Conservation (phyloP, 2,329 filamentous ascomycete genomes). For the Westerdykella aurantiaca region DNA sequence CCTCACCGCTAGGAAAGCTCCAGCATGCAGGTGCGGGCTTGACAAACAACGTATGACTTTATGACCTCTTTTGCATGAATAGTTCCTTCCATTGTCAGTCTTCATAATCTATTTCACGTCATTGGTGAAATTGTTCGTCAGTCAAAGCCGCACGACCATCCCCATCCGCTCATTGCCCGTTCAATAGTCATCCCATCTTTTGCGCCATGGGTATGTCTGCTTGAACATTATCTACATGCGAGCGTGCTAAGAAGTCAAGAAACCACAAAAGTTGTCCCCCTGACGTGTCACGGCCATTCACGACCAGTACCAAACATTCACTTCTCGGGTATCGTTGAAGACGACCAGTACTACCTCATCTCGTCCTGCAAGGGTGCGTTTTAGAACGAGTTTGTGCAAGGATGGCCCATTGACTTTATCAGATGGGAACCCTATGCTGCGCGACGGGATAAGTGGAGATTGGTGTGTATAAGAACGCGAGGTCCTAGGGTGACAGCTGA, state of each 20-base stretch:
- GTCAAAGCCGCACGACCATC: too few species aligned
- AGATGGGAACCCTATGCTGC: conserved; percentile 98
- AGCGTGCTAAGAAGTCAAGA: conserved; percentile 15
- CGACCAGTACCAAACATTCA: conserved; percentile 85
- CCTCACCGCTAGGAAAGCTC: too few species aligned
- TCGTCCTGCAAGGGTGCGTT: conserved; percentile 78
- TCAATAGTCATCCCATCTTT: too few species aligned
- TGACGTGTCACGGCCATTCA: conserved; percentile 93
- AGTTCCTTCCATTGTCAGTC: not conserved
- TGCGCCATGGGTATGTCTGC: too few species aligned
- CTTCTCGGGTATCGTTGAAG: conserved; percentile 78
- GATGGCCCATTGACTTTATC: conserved; percentile 12
- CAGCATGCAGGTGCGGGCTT: too few species aligned
- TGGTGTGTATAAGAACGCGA: conserved; percentile 50
- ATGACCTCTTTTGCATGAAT: not conserved
- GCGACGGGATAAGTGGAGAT: conserved; percentile 81
- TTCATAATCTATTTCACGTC: not conserved
- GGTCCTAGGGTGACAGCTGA: conserved; percentile 42
- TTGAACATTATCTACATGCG: too few species aligned
- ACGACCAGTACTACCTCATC: conserved; percentile 84
- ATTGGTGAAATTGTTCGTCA: not conserved
- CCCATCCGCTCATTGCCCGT: too few species aligned
- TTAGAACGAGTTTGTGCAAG: not conserved
- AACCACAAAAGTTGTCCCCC: conserved; percentile 63
- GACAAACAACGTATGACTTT: not conserved